These are phyloP conservation scores for Pleurotus giganteus DNA, from an alignment of 768 basidiomycete genomes.

Conservation along the genomic window DNA sequence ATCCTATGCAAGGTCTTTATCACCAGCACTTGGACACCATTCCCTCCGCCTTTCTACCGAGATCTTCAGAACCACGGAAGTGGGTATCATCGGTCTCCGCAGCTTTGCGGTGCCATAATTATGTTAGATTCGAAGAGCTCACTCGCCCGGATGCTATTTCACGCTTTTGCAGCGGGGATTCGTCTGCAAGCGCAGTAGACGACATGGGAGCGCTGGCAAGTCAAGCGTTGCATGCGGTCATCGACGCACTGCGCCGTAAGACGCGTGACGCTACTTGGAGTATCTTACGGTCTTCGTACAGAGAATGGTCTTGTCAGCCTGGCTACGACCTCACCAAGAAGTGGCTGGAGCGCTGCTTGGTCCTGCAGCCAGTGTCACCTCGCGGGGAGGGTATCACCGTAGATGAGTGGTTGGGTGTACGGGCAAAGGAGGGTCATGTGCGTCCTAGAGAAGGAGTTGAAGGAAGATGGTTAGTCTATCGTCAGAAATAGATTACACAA, in stretches of 20 bases:
- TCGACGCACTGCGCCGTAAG: constrained; percentile 48
- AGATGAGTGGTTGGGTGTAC: constrained; percentile 48
- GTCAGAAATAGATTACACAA: constrained; percentile 34
- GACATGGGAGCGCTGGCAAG: constrained; percentile 25
- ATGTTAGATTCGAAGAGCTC: constrained; percentile 47
- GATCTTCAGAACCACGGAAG: constrained; percentile 27
- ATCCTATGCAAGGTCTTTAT: constrained; percentile 66
- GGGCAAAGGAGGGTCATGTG: constrained; percentile 42
- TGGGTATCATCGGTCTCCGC: constrained; percentile 58
- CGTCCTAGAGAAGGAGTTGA: constrained; percentile 54
- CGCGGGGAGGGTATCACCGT: constrained; percentile 20
- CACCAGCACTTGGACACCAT: constrained; percentile 41
- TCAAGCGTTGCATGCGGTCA: constrained; percentile 42
- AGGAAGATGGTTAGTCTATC: constrained; percentile 63
- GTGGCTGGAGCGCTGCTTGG: constrained; percentile 52
- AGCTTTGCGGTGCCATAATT: constrained; percentile 54
- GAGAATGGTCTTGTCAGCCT: constrained; percentile 50
- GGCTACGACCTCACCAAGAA: constrained; percentile 32
- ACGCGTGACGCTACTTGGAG: constrained; percentile 56
- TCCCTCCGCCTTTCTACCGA: constrained; percentile 37
- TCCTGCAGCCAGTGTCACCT: constrained; percentile 33
- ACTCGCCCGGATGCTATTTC: constrained; percentile 28
- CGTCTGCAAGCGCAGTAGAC: constrained; percentile 7
- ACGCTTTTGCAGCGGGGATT: constrained; percentile 14
- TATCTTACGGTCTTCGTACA: constrained; percentile 59